Evolutionary conservation across 495 filamentous ascomycete genomes (phyloP), one percentile per base, ranked within the genome.

Genomic region (Patellaria atrata): DNA sequence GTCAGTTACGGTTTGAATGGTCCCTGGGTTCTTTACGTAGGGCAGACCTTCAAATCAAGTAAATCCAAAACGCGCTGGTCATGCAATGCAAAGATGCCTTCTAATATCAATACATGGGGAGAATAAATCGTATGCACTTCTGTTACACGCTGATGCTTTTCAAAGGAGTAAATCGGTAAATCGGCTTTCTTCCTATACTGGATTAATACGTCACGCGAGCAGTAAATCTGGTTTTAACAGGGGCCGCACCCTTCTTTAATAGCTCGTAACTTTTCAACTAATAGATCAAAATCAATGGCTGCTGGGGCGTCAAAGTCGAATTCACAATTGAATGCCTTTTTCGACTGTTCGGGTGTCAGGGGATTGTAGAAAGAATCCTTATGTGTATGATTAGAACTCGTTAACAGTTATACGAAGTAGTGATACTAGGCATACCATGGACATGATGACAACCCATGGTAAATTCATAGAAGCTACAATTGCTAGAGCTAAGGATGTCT

Each of bases 301-400:
- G 82, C 74, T 12, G 89, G 89, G 13, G 85, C 71, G 54, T 97
- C 89, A 56, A 97, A 93, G 53, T 97, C 89, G 59, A 83, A 93
- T 51, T 94, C 80, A 46, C 92, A 94, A 24, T 58, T 56, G 59
- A 93, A 91, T 1, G 89, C 89, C 45, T 63, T 70, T 34, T 52
- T 65, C 23, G 79, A 81, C 38, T 85, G 59, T 50, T 91, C 84
- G 3, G 70, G 57, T 29, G 64, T 70, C 44, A 96, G 61, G 18
- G 73, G 72, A 54, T 93, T 96, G 62, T 97, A 97, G 54, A 91
- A 97, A 1, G 85, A 94, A 53, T 97, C 89, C 85, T 94, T n/a
- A n/a, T n/a, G 53, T 25, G 31, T 20, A 16, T 15, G 24, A 19
- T 17, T 29, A 22, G 25, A 15, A n/a, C 29, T 29, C 32, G 24